A percentile compares a stretch with the other conserved stretches of the same genome.
phyloP scores from a whole-genome alignment of 345 rosid species.

The Noccaea caerulescens region DNA sequence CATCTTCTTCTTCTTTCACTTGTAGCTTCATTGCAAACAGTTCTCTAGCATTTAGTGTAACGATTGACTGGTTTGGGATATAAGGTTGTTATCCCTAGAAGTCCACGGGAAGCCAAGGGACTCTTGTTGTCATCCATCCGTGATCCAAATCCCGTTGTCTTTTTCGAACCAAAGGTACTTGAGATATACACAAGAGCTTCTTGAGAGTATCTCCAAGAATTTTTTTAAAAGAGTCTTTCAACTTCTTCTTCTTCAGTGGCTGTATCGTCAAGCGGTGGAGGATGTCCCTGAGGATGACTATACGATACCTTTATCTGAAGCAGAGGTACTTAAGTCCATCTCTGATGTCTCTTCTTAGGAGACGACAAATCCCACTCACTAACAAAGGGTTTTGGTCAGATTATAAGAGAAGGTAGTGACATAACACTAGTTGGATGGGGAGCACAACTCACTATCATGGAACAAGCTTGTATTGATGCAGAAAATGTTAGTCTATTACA shows the following conservation, averaged over 20 bases:
- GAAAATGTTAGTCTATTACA: slow-evolving; percentile 52
- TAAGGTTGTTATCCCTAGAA: slow-evolving; percentile 92
- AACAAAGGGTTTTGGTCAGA: slow-evolving; percentile 9
- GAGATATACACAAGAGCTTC: not conserved
- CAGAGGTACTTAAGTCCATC: slow-evolving; percentile 57
- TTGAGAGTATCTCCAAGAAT: slow-evolving; percentile 3
- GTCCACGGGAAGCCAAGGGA: slow-evolving; percentile 87
- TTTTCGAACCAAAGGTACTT: slow-evolving; percentile 84
- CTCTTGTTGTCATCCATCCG: slow-evolving; percentile 72
- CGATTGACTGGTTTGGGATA: slow-evolving; percentile 15
- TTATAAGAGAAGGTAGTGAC: slow-evolving; percentile 72
- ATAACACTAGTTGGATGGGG: slow-evolving; percentile 94
- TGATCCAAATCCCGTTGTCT: slow-evolving; percentile 79
- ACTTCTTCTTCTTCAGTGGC: slow-evolving; percentile 56
- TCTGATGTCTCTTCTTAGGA: slow-evolving; percentile 6
- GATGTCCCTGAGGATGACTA: slow-evolving; percentile 87
- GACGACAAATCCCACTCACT: not conserved
- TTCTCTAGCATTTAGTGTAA: not conserved
- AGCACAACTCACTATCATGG: slow-evolving; percentile 81
- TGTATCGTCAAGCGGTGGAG: slow-evolving; percentile 79
- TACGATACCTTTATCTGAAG: slow-evolving; percentile 81
- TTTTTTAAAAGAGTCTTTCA: not conserved
- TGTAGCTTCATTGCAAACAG: not conserved
- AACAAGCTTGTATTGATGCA: slow-evolving; percentile 77
- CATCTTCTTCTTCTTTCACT: not conserved